phyloP scores from a whole-genome alignment of 2,329 filamentous ascomycete species.

The Fusarium chlamydosporum region DNA sequence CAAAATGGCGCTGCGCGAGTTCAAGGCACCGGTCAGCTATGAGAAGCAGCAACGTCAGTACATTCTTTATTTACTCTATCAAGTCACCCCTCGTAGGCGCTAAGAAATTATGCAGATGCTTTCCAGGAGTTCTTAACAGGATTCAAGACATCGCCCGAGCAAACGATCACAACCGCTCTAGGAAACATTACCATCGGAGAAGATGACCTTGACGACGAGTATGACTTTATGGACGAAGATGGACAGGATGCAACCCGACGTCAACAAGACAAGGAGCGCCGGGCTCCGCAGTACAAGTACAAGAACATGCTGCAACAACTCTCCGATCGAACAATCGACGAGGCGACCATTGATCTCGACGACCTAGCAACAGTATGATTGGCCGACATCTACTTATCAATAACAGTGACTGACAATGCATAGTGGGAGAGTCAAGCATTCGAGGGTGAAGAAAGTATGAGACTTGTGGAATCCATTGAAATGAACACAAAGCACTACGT shows the following conservation, averaged over 20 bases:
- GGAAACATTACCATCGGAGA: slow-evolving; percentile 88
- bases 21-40: slow-evolving; percentile 86
- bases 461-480: slow-evolving; percentile 87
- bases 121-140: slow-evolving; percentile 90
- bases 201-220: slow-evolving; percentile 88
- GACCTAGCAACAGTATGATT: slow-evolving; percentile 79
- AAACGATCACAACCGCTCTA: slow-evolving; percentile 83
- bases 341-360: slow-evolving; percentile 90
- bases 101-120: slow-evolving; percentile 67
- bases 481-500: slow-evolving; percentile 95
- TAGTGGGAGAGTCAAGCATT: slow-evolving; percentile 80
- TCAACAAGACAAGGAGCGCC: slow-evolving; percentile 64
- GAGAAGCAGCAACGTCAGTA: slow-evolving; percentile 82
- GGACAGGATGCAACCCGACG: slow-evolving; percentile 70
- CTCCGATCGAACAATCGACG: slow-evolving; percentile 81
- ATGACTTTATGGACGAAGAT: slow-evolving; percentile 91
- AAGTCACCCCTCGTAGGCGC: slow-evolving; percentile 31
- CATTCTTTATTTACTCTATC: slow-evolving; percentile 5
- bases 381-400: not conserved
- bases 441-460: slow-evolving; percentile 70
- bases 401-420: slow-evolving; percentile 37
- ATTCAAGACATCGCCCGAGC: slow-evolving; percentile 85
- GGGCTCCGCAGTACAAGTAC: slow-evolving; percentile 84
- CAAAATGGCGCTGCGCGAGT: slow-evolving; percentile 87
- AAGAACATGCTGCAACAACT: slow-evolving; percentile 88